Conservation (phyloP, 306 rosid genomes). For the Rosa rugosa region DNA sequence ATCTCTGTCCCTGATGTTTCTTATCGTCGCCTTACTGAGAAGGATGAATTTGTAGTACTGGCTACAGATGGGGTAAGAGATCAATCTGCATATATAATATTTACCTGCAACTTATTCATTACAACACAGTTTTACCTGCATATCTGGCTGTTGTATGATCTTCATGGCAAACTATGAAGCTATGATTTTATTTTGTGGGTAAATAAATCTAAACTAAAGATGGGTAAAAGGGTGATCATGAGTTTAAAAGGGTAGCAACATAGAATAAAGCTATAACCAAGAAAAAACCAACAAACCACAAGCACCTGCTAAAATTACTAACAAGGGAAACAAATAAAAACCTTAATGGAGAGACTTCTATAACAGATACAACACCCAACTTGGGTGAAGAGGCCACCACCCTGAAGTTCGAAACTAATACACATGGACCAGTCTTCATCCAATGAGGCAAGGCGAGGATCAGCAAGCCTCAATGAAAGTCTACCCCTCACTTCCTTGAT, state of each 20-base stretch:
- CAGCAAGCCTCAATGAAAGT: not conserved
- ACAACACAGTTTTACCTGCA: not conserved
- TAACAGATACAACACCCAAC: not conserved
- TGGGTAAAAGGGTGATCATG: not conserved
- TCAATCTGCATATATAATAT: conserved; percentile 1
- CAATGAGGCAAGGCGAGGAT: not conserved
- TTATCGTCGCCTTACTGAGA: conserved; percentile 42
- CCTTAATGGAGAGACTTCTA: not conserved
- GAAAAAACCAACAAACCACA: not conserved
- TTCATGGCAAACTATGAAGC: not conserved
- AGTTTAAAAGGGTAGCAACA: not conserved
- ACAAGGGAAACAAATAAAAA: not conserved
- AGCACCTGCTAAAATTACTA: not conserved
- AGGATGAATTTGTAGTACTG: conserved; percentile 74
- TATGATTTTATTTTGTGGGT: not conserved
- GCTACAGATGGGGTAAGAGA: conserved; percentile 86
- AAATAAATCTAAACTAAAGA: not conserved
- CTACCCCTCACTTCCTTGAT: not conserved
- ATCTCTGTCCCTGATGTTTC: conserved; percentile 72
- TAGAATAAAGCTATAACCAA: not conserved
- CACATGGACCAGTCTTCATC: not conserved
- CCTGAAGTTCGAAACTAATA: not conserved
- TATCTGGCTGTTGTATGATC: not conserved
- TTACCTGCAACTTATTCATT: not conserved
- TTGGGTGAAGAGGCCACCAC: not conserved